Evolutionary conservation across 2,329 filamentous ascomycete species (phyloP).

Genomic region (Colletotrichum neosansevieriae): DNA sequence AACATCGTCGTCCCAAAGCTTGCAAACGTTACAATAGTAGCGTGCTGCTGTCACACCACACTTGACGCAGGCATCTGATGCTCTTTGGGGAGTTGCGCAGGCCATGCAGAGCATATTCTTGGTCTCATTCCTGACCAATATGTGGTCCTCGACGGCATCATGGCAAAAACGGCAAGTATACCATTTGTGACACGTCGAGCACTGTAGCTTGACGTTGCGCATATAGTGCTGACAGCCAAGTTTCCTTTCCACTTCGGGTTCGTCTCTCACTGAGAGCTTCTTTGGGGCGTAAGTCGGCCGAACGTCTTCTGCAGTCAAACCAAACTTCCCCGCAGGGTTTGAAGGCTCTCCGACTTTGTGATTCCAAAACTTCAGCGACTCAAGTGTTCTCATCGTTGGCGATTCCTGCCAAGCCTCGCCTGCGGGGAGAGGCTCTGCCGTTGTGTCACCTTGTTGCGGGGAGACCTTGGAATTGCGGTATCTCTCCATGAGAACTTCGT

Average conservation of each 20-base stretch:
- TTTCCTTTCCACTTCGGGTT: constrained; percentile 53
- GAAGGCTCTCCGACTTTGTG: constrained; percentile 56
- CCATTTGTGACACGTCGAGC: constrained; percentile 89
- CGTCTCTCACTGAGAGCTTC: constrained; percentile 59
- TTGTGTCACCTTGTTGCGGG: constrained; percentile 16
- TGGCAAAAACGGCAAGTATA: constrained; percentile 97
- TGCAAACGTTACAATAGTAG: constrained; percentile 95
- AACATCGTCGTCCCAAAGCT: constrained; percentile 95
- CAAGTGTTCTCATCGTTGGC: constrained; percentile 59
- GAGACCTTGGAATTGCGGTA: constrained; percentile 61
- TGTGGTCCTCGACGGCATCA: constrained; percentile 83
- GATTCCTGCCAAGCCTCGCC: constrained; percentile 53
- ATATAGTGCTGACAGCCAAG: constrained; percentile 94
- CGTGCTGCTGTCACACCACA: constrained; percentile 84
- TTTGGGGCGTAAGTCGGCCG: constrained; percentile 74
- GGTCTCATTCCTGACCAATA: constrained; percentile 83
- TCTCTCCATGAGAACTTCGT: constrained; percentile 76
- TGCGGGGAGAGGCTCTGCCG: constrained; percentile 35
- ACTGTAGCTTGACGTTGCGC: constrained; percentile 96
- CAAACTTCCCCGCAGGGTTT: constrained; percentile 56
- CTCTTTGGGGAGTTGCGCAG: constrained; percentile 86
- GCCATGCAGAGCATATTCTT: constrained; percentile 98
- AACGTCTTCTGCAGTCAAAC: constrained; percentile 71
- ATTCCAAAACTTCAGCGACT: constrained; percentile 71
- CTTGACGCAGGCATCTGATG: constrained; percentile 79